A percentile compares a stretch with the other conserved stretches of the same genome.
Evolutionary conservation across 2,329 filamentous ascomycete genomes (phyloP).

Genomic region (Alternaria novae-zelandiae): DNA sequence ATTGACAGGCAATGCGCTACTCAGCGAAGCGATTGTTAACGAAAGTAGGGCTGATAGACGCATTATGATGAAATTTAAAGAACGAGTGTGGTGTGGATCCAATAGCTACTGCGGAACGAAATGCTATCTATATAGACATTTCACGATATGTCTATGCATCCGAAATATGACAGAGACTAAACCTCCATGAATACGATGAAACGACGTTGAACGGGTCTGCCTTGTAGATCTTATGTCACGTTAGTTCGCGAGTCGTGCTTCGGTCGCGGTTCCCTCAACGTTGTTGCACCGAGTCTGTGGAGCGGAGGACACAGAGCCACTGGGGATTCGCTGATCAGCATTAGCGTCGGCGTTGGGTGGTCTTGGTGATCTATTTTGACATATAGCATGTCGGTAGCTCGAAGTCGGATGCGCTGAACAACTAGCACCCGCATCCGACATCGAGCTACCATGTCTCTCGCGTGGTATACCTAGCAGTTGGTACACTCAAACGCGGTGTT

Average conservation of each 20-base stretch:
- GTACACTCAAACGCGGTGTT: neutral
- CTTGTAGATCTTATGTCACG: neutral
- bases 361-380: neutral
- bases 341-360: neutral
- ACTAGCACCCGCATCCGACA: neutral
- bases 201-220: neutral
- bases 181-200: neutral
- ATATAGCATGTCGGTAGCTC: neutral
- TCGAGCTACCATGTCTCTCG: neutral
- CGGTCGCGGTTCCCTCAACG: neutral
- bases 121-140: neutral
- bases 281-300: neutral
- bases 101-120: neutral
- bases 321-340: neutral
- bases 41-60: neutral
- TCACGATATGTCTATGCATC: neutral
- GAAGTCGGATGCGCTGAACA: neutral
- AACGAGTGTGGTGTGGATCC: neutral
- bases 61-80: neutral
- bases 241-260: neutral
- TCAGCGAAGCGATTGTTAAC: neutral
- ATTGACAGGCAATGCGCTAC: neutral
- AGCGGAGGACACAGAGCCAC: neutral
- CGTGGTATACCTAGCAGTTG: neutral
- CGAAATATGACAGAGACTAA: neutral